Conservation (phyloP, 2,329 filamentous ascomycete species). For the Diaporthe sp. region DNA sequence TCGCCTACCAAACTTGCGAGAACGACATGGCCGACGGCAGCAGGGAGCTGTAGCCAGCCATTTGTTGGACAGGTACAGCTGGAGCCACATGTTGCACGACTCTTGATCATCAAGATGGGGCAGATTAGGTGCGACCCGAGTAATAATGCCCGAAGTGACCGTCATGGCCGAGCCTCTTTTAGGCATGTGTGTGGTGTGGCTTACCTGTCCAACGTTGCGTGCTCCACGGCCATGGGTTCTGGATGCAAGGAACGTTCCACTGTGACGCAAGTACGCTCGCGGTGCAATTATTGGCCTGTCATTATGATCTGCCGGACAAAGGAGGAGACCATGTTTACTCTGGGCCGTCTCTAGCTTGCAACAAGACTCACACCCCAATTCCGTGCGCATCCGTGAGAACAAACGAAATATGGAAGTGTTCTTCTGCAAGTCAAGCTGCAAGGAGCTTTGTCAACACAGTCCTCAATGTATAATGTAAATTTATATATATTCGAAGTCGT, state of each 20-base stretch:
- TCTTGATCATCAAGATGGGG: not conserved
- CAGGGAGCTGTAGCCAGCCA: not conserved
- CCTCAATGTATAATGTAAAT: too few relatives aligned
- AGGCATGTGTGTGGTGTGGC: not conserved
- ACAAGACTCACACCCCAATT: not conserved
- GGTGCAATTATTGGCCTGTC: not conserved
- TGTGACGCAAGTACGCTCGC: not conserved
- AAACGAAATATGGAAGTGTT: not conserved
- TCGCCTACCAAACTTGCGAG: not conserved
- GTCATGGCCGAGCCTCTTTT: not conserved
- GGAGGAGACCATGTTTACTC: not conserved
- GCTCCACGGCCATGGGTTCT: not conserved
- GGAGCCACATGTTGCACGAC: constrained; percentile 1
- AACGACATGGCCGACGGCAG: not conserved
- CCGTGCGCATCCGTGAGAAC: not conserved
- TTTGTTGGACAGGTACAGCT: not conserved
- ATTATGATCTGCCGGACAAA: not conserved
- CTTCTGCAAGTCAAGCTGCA: not conserved
- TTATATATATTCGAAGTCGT: not conserved
- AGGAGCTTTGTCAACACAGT: not conserved
- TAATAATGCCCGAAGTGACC: not conserved
- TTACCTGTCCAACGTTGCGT: not conserved
- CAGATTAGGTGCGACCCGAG: not conserved
- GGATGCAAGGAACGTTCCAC: not conserved
- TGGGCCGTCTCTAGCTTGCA: too few relatives aligned